Base-by-base conservation (phyloP, 2,329 filamentous ascomycete genomes). In the Nannizzia gypsea region DNA sequence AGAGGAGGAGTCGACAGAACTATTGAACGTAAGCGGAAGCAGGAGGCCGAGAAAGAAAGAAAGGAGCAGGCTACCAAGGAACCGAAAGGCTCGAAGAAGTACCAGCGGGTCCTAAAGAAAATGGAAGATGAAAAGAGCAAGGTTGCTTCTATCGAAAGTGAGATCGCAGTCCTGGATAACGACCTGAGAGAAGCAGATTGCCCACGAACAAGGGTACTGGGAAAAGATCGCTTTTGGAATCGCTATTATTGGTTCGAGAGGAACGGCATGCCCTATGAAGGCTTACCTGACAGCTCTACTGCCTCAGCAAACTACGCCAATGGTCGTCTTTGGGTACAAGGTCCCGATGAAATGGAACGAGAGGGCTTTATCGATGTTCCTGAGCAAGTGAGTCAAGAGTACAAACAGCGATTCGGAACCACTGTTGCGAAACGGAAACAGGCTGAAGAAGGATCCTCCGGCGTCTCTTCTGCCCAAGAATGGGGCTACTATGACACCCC, bases 231-330 rank as follows among this genome's bases (percentile, higher is more conserved):
- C 50, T 99, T 96, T 78, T 96, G 92, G 85, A 97, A 99, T 73
- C 84, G 92, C 59, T 99, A 97, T 74, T 97, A 95, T 78, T 99
- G 93, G 92, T 96, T 97, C 72, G 93, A 99, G 74, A 87, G 92
- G 63, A 99, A 97, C 69, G 93, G 91, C 24, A 97, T 97, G 91
- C 93, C 93, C 0, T 96, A 92, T 68, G 90, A 82, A 34, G 93
- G 93, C 3, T 80, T 96, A 59, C 91, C 91, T 0, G 83, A 82
- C 64, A 95, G 90, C 72, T 96, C 91, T 15, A 97, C 92, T 1
- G 88, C 90, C 0, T 80, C 85, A 52, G 90, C 92, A 22, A 86
- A 83, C 6, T 99, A 97, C 70, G 91, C 92, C 44, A 99, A 97
- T 70, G 93, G 90, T 6, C 89, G 92, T 61, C 81, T 99, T 60